Conservation (phyloP, 768 basidiomycete genomes). For the Suillus weaverae region DNA sequence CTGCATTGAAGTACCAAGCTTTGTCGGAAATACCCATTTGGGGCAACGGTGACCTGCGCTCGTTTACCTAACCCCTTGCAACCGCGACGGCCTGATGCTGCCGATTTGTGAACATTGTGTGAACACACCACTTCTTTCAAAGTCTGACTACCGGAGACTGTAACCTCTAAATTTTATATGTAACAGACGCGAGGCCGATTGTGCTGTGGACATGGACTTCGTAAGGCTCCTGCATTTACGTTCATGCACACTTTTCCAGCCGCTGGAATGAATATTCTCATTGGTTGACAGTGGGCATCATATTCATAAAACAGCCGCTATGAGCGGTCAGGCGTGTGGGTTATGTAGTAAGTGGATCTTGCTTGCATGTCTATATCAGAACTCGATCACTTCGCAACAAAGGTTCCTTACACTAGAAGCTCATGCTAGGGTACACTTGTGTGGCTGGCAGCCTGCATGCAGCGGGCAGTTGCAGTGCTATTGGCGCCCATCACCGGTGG, state of each 20-base stretch:
- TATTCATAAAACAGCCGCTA: not conserved
- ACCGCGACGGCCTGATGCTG: not conserved
- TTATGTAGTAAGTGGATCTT: not conserved
- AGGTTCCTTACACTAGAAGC: not conserved
- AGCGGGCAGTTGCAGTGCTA: not conserved
- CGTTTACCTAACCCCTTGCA: not conserved
- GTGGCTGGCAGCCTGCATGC: not conserved
- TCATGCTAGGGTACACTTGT: not conserved
- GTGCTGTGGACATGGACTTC: not conserved
- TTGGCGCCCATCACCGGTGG: not conserved
- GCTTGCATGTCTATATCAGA: not conserved
- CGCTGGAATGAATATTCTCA: not conserved
- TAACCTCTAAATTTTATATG: not conserved
- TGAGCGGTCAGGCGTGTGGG: not conserved
- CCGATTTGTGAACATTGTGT: not conserved
- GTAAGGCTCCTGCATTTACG: not conserved
- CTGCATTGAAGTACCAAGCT: not conserved
- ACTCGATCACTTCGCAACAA: not conserved
- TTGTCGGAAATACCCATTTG: constrained; percentile 4
- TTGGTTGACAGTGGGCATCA: not conserved
- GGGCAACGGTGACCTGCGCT: not conserved
- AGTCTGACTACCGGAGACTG: not conserved
- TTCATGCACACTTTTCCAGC: not conserved
- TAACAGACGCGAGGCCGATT: not conserved
- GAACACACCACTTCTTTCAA: not conserved